These are phyloP conservation scores for Letharia columbiana DNA, from an alignment of 495 filamentous ascomycete genomes.

Conservation along the genomic window DNA sequence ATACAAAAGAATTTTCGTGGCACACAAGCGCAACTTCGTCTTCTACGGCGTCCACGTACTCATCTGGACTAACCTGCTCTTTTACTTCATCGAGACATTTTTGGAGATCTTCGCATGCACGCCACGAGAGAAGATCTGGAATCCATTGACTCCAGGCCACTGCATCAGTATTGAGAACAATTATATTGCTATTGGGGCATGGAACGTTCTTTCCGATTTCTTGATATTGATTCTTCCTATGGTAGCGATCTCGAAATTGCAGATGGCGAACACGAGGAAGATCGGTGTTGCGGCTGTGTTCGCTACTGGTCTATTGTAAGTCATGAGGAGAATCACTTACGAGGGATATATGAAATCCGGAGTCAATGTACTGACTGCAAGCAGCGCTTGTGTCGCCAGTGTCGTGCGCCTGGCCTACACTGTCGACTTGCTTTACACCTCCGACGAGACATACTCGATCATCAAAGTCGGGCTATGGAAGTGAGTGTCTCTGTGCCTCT, in stretches of 20 bases:
- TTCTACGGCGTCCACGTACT: not conserved
- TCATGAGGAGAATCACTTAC: not conserved
- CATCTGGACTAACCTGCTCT: slow-evolving; percentile 5
- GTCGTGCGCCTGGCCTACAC: slow-evolving; percentile 12
- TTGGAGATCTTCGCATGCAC: slow-evolving; percentile 9
- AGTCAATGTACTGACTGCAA: not conserved
- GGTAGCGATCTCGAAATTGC: slow-evolving; percentile 1
- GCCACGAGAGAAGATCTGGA: slow-evolving; percentile 11
- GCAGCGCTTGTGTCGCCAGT: slow-evolving; percentile 10
- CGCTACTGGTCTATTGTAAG: slow-evolving; percentile 5
- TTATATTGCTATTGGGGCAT: slow-evolving; percentile 3
- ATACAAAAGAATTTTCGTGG: not conserved
- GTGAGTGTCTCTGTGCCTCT: not conserved
- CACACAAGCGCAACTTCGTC: not conserved
- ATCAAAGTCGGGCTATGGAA: slow-evolving; percentile 9
- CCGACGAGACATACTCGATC: slow-evolving; percentile 3
- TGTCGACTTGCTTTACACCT: slow-evolving; percentile 2
- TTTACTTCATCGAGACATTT: slow-evolving; percentile 10
- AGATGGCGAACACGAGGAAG: slow-evolving; percentile 5
- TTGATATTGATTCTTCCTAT: slow-evolving; percentile 6
- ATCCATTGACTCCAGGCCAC: not conserved
- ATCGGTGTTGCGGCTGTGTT: not conserved
- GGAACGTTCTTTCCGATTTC: slow-evolving; percentile 6
- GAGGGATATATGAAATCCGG: no score
- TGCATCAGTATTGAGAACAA: slow-evolving; percentile 6